Evolutionary conservation across 2,329 filamentous ascomycete species (phyloP).

Genomic region (Coniochaeta pulveracea): DNA sequence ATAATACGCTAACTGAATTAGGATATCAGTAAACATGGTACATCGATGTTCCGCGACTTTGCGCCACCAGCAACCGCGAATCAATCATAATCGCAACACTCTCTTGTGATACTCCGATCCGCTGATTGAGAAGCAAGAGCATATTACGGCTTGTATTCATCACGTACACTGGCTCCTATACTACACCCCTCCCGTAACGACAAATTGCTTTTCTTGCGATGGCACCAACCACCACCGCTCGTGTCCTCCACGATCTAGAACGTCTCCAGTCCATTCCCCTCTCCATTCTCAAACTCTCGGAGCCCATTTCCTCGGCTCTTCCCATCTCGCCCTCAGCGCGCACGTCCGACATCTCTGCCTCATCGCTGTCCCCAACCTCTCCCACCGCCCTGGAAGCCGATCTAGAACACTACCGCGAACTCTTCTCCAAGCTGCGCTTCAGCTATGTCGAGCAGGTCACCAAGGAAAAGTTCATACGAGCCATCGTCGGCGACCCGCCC

Average conservation of each 20-base stretch:
- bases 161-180: too few relatives aligned
- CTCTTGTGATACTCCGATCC: too few relatives aligned
- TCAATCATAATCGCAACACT: too few relatives aligned
- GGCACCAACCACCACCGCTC: too few relatives aligned
- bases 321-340: conserved; percentile 30
- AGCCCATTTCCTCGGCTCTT: conserved; percentile 53
- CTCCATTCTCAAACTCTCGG: conserved; percentile 66
- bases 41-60: too few relatives aligned
- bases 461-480: conserved; percentile 93
- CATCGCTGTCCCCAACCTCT: conserved; percentile 53
- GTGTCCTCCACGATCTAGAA: conserved; percentile 35
- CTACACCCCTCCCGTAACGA: too few relatives aligned
- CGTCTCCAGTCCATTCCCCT: conserved; percentile 47
- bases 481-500: conserved; percentile 83
- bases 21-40: too few relatives aligned
- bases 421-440: conserved; percentile 93
- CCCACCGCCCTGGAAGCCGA: conserved; percentile 74
- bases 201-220: too few relatives aligned
- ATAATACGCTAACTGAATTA: too few relatives aligned
- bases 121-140: too few relatives aligned
- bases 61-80: too few relatives aligned
- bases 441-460: conserved; percentile 97
- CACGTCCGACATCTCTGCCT: conserved; percentile 61
- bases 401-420: conserved; percentile 80
- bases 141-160: too few relatives aligned